phyloP scores from a whole-genome alignment of 805 yeast species.

The Ogataea dorogensis region DNA sequence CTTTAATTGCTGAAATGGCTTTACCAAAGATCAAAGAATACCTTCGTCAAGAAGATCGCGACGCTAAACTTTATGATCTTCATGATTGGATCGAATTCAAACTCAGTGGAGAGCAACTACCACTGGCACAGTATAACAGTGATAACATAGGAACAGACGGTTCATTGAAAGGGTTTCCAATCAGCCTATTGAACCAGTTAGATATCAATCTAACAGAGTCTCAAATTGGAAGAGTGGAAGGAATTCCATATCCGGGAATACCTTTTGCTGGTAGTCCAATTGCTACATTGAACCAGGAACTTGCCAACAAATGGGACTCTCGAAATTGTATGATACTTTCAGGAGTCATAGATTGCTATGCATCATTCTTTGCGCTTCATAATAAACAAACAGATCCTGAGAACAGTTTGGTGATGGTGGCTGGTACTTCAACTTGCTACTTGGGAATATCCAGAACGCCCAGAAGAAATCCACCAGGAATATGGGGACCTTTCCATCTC shows the following conservation, averaged over 20 bases:
- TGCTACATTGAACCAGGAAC: constrained; percentile 16
- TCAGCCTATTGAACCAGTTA: constrained; percentile 12
- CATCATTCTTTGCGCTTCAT: constrained; percentile 46
- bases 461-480: constrained; percentile 35
- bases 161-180: constrained; percentile 51
- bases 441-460: constrained; percentile 30
- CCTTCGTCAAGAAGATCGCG: constrained; percentile 31
- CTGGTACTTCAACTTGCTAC: constrained; percentile 64
- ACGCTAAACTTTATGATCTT: constrained; percentile 46
- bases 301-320: constrained; percentile 8
- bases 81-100: constrained; percentile 43
- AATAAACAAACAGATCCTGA: constrained; percentile 5
- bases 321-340: constrained; percentile 28
- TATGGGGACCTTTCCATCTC: constrained; percentile 61
- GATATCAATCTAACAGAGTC: constrained; percentile 14
- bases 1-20: constrained; percentile 56
- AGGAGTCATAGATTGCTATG: constrained; percentile 62
- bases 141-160: constrained; percentile 50
- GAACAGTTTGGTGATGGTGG: constrained; percentile 46
- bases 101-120: constrained; percentile 17
- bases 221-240: constrained; percentile 34
- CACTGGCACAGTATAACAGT: not conserved
- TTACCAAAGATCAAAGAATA: constrained; percentile 45
- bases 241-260: constrained; percentile 17
- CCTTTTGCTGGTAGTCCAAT: constrained; percentile 35